Evolutionary conservation across 192 early-diverging fungal species (phyloP).

Genomic region (Lobosporangium transversale): DNA sequence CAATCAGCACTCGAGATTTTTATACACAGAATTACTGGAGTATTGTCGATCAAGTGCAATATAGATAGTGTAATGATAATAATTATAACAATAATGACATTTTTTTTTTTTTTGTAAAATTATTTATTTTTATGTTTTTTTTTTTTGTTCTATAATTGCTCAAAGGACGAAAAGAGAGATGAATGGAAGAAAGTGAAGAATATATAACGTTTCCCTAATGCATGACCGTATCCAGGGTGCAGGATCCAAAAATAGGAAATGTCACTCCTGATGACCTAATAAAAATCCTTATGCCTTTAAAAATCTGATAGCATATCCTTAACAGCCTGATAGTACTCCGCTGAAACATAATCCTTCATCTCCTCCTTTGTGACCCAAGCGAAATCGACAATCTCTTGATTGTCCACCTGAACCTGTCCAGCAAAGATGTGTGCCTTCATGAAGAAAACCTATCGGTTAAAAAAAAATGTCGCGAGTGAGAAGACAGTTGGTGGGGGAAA

Average conservation of each 20-base stretch:
- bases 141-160: not conserved
- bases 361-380: constrained; percentile 83
- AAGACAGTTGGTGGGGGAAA: too few relatives aligned
- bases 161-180: not conserved
- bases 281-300: constrained; percentile 17
- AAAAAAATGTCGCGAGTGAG: too few relatives aligned
- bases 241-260: too few relatives aligned
- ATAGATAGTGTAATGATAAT: constrained; percentile 5
- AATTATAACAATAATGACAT: not conserved
- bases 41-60: constrained; percentile 46
- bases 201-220: too few relatives aligned
- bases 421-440: constrained; percentile 86
- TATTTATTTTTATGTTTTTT: not conserved
- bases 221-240: too few relatives aligned
- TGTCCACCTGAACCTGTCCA: constrained; percentile 74
- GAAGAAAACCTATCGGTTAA: constrained; percentile 87
- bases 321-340: constrained; percentile 63
- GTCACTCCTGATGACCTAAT: too few relatives aligned
- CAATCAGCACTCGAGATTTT: constrained; percentile 45
- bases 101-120: too few relatives aligned
- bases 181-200: too few relatives aligned
- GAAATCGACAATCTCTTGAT: constrained; percentile 69
- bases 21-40: constrained; percentile 37
- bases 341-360: constrained; percentile 60
- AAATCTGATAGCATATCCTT: constrained; percentile 64